Percentiles rank a stretch among this genome's conserved stretches.
Conservation (phyloP, 2,329 filamentous ascomycete species). For the Calonectria crousiana region DNA sequence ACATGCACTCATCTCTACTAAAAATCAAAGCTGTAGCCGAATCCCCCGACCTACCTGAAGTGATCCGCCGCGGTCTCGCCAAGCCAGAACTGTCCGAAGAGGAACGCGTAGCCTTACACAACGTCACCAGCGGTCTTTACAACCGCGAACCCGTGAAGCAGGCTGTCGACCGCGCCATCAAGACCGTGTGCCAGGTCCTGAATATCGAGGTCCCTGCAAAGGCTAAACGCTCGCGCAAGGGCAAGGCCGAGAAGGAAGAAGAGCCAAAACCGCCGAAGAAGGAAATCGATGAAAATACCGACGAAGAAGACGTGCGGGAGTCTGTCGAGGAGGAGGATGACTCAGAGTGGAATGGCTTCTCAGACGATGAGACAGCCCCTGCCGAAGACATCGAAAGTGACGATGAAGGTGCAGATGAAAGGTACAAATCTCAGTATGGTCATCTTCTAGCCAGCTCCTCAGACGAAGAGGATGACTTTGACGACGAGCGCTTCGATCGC, state of each 20-base stretch:
- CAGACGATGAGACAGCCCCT: conserved; percentile 37
- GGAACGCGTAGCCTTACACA: conserved; percentile 64
- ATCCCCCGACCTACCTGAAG: conserved; percentile 62
- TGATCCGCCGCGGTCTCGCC: conserved; percentile 59
- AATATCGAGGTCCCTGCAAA: conserved; percentile 61
- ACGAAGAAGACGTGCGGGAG: conserved; percentile 36
- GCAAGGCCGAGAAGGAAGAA: conserved; percentile 48
- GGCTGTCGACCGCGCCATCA: conserved; percentile 61
- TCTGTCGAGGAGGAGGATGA: conserved; percentile 42
- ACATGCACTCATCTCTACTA: conserved; percentile 67
- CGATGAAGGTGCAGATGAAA: conserved; percentile 48
- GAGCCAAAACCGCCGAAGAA: conserved; percentile 38
- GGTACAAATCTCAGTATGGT: conserved; percentile 57
- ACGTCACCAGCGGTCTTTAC: conserved; percentile 70
- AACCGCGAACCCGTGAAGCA: conserved; percentile 64
- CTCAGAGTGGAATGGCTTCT: conserved; percentile 54
- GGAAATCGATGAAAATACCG: conserved; percentile 26
- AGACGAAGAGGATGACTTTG: conserved; percentile 55
- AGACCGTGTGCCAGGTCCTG: conserved; percentile 62
- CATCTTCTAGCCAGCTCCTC: conserved; percentile 59
- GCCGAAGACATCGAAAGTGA: conserved; percentile 40
- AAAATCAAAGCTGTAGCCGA: conserved; percentile 66
- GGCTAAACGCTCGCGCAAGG: conserved; percentile 47
- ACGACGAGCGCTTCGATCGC: conserved; percentile 46
- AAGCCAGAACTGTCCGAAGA: conserved; percentile 66